Evolutionary conservation across 176 grass and related monocot genomes (phyloP).

Genomic region (Secale cereale): DNA sequence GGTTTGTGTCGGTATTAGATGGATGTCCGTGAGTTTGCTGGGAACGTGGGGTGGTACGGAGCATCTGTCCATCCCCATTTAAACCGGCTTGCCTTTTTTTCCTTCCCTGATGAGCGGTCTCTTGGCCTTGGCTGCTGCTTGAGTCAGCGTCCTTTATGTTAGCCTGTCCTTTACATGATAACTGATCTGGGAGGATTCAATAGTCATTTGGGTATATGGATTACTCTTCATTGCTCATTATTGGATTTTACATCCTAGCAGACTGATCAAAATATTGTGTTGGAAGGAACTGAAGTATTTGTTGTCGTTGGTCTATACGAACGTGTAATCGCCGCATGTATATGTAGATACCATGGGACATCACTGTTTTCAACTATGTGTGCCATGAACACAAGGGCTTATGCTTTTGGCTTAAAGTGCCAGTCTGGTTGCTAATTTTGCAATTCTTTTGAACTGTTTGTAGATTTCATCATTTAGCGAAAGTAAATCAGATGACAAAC

Average conservation of each 20-base stretch:
- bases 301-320: not conserved
- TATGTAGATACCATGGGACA: not conserved
- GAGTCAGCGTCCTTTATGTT: slow-evolving; percentile 1
- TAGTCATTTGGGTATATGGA: slow-evolving; percentile 5
- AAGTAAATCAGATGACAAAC: slow-evolving; percentile 89
- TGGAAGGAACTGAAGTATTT: not conserved
- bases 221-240: not conserved
- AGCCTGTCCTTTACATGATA: not conserved
- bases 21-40: not conserved
- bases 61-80: slow-evolving; percentile 15
- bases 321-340: not conserved
- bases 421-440: slow-evolving; percentile 20
- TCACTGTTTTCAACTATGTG: not conserved
- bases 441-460: slow-evolving; percentile 23
- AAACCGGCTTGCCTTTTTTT: not conserved
- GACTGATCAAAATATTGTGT: not conserved
- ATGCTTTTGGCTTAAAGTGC: not conserved
- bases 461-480: slow-evolving; percentile 96
- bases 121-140: not conserved
- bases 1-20: not conserved
- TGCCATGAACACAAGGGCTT: not conserved
- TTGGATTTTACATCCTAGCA: not conserved
- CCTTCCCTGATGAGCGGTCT: not conserved
- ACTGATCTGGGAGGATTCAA: not conserved
- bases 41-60: slow-evolving; percentile 31